These are phyloP conservation scores for Dictyostelium capitatum DNA, from an alignment of 78 protist genomes.

Conservation along the genomic window DNA sequence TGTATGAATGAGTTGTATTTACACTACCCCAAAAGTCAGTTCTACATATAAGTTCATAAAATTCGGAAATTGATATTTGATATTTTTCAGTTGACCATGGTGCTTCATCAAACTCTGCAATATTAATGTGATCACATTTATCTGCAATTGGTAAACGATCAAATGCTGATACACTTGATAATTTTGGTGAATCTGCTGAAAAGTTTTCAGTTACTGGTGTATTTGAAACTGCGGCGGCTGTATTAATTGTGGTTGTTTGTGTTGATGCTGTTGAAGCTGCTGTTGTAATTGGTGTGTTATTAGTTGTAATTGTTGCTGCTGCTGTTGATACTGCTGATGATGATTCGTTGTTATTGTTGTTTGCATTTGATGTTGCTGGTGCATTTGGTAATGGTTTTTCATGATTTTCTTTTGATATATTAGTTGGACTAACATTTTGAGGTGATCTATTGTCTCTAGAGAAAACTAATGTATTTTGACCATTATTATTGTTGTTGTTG, in stretches of 20 bases:
- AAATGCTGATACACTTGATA: not conserved
- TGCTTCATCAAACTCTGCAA: conserved; percentile 59
- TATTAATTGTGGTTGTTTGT: not conserved
- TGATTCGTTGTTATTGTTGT: not conserved
- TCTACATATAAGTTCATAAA: conserved; percentile 42
- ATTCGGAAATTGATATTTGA: conserved; percentile 51
- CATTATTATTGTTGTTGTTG: not conserved
- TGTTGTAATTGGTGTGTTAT: not conserved
- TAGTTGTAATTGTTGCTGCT: not conserved
- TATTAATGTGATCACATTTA: conserved; percentile 60
- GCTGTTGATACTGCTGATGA: not conserved
- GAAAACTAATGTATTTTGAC: too few species aligned
- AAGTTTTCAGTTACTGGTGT: not conserved
- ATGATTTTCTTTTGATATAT: not conserved
- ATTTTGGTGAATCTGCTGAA: conserved; percentile 2
- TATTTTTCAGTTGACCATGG: conserved; percentile 66
- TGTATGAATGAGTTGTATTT: conserved; percentile 63
- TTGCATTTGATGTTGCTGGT: not conserved
- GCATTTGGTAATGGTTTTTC: not conserved
- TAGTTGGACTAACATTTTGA: conserved; percentile 11
- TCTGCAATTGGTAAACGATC: conserved; percentile 22
- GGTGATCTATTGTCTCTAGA: conserved; percentile 1
- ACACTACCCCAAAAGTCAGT: conserved; percentile 71
- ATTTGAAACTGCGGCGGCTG: not conserved
- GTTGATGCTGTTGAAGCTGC: not conserved